Base-by-base conservation (phyloP, 169 alveolate species). In the Plasmodium cynomolgi region DNA sequence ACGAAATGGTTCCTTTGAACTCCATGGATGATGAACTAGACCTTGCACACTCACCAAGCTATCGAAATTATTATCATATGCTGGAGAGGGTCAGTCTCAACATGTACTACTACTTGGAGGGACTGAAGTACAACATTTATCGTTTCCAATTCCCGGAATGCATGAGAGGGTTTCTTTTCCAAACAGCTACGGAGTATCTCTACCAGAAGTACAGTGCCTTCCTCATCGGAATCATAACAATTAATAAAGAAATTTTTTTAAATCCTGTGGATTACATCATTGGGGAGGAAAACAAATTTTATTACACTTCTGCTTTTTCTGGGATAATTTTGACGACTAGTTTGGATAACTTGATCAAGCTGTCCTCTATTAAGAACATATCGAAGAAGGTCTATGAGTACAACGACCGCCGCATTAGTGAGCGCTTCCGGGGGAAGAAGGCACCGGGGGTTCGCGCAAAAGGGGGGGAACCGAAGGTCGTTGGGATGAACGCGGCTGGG, bases 251-350 rank as follows among this genome's bases (percentile, higher is more conserved):
- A 17, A 95, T 96, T 68, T 86, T 96, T 41, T 80, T 96, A 56
- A 96, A 96, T 74, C 97, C 97, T 31, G 86, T 91, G 2, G 93
- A 84, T 50, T 95, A 93, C 34, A 95, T 84, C n/a, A 93, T 96
- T 37, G 97, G 97, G 20, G 97, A 95, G 54, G 95, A 95, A 56
- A 81, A 84, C 39, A 72, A 47, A 23, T 81, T 93, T 31, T 82
- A 86, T 37, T 92, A 91, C 39, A 80, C 88, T 0, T 92, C 72
- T 15, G 82, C 84, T 0, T 96, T 84, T 91, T 84, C 92, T 0
- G 97, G 96, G 3, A 95, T 96, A 11, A 95, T 96, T 1, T 79
- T 96, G 81, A 96, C 97, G 3, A 95, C 95, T 72, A 94, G 97
- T 8, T 41, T 96, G 23, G 92, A 84, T 9, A 95, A 95, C 73